A percentile compares a stretch with the other conserved stretches of the same genome.
Conservation (phyloP, 352 stramenopile genomes). For the Pythium rhizo-oryzae region DNA sequence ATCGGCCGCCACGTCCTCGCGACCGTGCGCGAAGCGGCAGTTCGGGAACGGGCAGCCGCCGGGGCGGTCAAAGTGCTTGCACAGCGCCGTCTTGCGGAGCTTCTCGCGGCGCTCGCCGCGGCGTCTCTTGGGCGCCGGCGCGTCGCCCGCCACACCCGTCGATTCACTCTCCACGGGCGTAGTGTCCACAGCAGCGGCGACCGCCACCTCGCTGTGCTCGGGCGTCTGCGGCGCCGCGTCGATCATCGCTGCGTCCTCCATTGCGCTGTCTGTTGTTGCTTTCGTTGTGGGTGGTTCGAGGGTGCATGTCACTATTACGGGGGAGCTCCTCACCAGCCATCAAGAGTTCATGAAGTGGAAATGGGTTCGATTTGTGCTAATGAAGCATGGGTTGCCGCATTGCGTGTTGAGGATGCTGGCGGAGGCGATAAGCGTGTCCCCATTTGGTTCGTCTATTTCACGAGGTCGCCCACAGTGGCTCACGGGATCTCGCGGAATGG, state of each 20-base stretch:
- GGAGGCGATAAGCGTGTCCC: too few relatives aligned
- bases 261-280: conserved; percentile 11
- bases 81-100: conserved; percentile 78
- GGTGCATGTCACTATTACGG: conserved; percentile 14
- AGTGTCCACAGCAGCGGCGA: not conserved
- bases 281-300: conserved; percentile 6
- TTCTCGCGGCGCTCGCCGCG: conserved; percentile 63
- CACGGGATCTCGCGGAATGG: conserved; percentile 86
- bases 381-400: too few relatives aligned
- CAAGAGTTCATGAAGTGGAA: not conserved
- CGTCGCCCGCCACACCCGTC: too few relatives aligned
- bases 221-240: not conserved
- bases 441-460: not conserved
- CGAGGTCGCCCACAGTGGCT: not conserved
- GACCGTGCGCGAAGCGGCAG: conserved; percentile 82
- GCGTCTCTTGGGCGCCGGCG: conserved; percentile 56
- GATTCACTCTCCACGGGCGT: not conserved
- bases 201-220: not conserved
- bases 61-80: conserved; percentile 87
- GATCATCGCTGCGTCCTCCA: conserved; percentile 18
- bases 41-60: conserved; percentile 80
- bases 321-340: conserved; percentile 25
- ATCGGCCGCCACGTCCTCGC: conserved; percentile 54
- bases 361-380: conserved; percentile 13
- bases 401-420: too few relatives aligned